Percentiles rank a stretch among this genome's conserved stretches.
Evolutionary conservation across 1,284 basidiomycete genomes (phyloP).

Genomic region (Inonotus hispidus): DNA sequence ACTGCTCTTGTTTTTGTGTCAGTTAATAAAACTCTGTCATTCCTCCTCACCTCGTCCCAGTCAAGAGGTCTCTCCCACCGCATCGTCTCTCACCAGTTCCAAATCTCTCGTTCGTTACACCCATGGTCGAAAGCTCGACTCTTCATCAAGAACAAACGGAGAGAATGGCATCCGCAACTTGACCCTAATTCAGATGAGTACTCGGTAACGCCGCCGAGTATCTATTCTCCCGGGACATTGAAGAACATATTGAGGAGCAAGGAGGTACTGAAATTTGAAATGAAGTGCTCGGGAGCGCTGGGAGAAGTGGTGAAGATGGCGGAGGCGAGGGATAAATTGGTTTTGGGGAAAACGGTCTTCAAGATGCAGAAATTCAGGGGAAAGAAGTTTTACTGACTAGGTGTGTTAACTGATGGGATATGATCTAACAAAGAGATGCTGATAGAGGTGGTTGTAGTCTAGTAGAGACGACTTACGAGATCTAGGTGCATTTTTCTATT

Average conservation of each 20-base stretch:
- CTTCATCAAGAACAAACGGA: constrained; percentile 19
- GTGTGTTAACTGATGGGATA: background rate
- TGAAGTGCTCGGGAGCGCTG: constrained; percentile 34
- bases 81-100: constrained; percentile 45
- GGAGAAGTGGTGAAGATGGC: constrained; percentile 47
- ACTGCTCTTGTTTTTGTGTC: constrained; percentile 12
- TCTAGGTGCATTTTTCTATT: background rate
- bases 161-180: constrained; percentile 41
- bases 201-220: background rate
- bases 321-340: constrained; percentile 40
- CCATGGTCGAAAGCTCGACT: constrained; percentile 23
- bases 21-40: constrained; percentile 55
- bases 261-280: constrained; percentile 21
- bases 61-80: constrained; percentile 58
- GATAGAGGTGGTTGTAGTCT: background rate
- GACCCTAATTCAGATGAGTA: constrained; percentile 25
- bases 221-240: background rate
- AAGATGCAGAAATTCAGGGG: background rate
- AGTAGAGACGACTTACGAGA: background rate
- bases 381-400: background rate
- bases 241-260: background rate
- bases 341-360: constrained; percentile 34
- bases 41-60: constrained; percentile 50
- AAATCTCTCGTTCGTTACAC: constrained; percentile 30
- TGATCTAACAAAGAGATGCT: background rate